Conservation (phyloP, 2,329 filamentous ascomycete genomes). For the Lachnellula willkommii region DNA sequence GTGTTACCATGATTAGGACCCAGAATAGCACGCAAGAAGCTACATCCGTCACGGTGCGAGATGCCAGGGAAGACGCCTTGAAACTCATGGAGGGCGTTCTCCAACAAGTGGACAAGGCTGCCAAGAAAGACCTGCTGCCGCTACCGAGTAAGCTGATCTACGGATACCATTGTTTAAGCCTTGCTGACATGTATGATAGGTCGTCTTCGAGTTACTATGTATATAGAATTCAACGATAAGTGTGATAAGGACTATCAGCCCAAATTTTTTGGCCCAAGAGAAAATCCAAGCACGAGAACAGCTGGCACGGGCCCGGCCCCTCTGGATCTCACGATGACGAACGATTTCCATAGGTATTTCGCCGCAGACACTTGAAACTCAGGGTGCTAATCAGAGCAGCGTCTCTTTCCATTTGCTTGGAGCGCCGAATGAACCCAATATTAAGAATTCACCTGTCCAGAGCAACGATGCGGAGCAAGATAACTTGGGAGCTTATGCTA, state of each 20-base stretch:
- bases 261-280: constrained; percentile 15
- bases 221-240: constrained; percentile 16
- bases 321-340: constrained; percentile 7
- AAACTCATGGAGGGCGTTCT: not conserved
- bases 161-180: not conserved
- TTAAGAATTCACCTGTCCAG: not conserved
- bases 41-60: not conserved
- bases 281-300: constrained; percentile 7
- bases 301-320: constrained; percentile 3
- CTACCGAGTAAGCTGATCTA: constrained; percentile 4
- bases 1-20: not conserved
- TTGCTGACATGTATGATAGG: not conserved
- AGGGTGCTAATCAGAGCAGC: not conserved
- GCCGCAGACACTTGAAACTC: not conserved
- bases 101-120: not conserved
- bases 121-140: not conserved
- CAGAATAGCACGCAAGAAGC: not conserved
- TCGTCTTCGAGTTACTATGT: constrained; percentile 10
- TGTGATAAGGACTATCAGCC: constrained; percentile 15
- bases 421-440: not conserved
- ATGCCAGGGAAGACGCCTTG: constrained; percentile 5
- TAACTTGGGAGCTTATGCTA: not conserved
- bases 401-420: not conserved
- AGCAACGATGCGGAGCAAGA: not conserved
- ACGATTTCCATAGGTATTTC: constrained; percentile 11